Base-by-base conservation (phyloP, 2,329 filamentous ascomycete species). In the Didymella arachidicola region DNA sequence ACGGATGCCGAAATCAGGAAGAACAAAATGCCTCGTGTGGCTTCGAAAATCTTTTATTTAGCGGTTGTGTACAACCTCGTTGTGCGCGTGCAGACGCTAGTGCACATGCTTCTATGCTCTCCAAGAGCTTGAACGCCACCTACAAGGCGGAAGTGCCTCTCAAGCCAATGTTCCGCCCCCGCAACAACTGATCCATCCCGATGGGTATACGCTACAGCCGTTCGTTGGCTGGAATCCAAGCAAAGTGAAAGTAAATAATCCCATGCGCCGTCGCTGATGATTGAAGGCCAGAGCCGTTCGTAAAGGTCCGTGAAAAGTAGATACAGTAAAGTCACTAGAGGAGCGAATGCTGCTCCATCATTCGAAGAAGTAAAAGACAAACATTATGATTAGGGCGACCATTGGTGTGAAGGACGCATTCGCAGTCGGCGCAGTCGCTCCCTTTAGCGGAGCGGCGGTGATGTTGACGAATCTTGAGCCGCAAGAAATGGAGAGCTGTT, bases 401-500 rank as follows among this genome's bases (percentile, higher is more conserved):
- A 67, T 70, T 12, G 73, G 72, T 41, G 71, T 69, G 18, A 76
- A 42, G 7, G 72, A 62, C 3, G 63, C 52, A 45, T 48, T 63
- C 4, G 67, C 65, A 25, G 63, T 57, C 14, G 69, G 49, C 32
- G 65, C 53, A 45, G 71, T 69, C n/a, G 63, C 71, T 41, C 67
- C 72, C 57, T 75, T 77, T 4, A 75, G 62, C 2, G 74, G 73
- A 14, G 74, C 71, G 83, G 85, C 74, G 32, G 81, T 82, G 12
- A 79, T 77, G 60, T 81, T 81, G 12, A 83, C 83, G 65, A 87
- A 89, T 0, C 68, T 74, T 1, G 80, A 78, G 0, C 87, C 87
- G 66, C 87, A 89, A 11, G 71, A 81, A 11, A 86, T 80, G 71
- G 97, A 90, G 50, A 98, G 83, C 68, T 89, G 85, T 61, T 84